Percentiles rank a stretch among this genome's conserved stretches.
These are phyloP conservation scores for Hirschfeldia incana DNA, from an alignment of 345 rosid genomes.

Conservation along the genomic window DNA sequence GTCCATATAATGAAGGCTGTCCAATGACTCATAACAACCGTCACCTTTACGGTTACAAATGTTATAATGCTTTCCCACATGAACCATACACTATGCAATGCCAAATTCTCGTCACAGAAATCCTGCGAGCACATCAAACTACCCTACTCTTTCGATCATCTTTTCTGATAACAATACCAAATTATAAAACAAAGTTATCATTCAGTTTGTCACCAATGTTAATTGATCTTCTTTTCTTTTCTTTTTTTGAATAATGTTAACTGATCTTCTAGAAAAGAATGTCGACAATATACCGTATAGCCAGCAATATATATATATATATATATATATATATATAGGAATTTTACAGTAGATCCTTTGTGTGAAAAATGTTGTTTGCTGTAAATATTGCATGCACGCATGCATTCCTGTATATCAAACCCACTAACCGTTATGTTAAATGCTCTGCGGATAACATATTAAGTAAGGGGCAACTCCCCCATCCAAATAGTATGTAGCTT, in stretches of 20 bases:
- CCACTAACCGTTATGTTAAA: background rate
- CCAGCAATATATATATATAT: background rate
- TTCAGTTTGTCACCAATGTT: background rate
- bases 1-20: conserved; percentile 5
- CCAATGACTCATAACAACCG: conserved; percentile 30
- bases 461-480: background rate
- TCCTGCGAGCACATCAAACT: background rate
- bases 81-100: conserved; percentile 6
- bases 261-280: background rate
- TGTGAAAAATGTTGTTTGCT: background rate
- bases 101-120: conserved; percentile 11
- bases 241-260: no score
- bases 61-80: conserved; percentile 6
- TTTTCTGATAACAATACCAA: background rate
- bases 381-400: background rate
- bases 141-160: background rate
- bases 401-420: background rate
- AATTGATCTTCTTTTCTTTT: background rate
- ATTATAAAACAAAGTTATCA: background rate
- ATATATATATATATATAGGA: background rate
- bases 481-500: no score
- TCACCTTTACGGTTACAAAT: conserved; percentile 15
- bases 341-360: background rate
- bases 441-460: background rate
- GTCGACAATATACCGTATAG: background rate